Evolutionary conservation across 345 rosid species (phyloP).

Genomic region (Citropsis articulata): DNA sequence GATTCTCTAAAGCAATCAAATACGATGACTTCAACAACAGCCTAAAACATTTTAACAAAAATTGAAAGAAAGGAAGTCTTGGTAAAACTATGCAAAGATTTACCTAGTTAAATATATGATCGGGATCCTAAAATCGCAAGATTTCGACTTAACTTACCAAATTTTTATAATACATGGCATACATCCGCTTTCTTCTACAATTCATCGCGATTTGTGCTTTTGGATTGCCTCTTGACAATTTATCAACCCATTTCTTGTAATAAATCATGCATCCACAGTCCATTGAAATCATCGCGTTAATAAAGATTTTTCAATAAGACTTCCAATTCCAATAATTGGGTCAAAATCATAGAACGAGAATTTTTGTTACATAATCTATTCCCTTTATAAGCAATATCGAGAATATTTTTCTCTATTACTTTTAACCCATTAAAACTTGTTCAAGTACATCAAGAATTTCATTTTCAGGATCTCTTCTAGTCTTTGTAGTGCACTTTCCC

Average conservation of each 20-base stretch:
- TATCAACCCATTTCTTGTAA: slow-evolving; percentile 6
- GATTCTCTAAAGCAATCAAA: not conserved
- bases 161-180: too few relatives aligned
- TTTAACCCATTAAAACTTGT: too few relatives aligned
- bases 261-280: not conserved
- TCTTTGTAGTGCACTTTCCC: too few relatives aligned
- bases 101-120: not conserved
- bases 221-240: too few relatives aligned
- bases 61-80: not conserved
- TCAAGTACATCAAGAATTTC: too few relatives aligned
- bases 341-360: too few relatives aligned
- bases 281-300: not conserved
- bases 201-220: not conserved
- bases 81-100: not conserved
- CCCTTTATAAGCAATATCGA: too few relatives aligned
- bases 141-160: not conserved
- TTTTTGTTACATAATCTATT: too few relatives aligned
- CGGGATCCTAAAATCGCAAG: not conserved
- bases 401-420: too few relatives aligned
- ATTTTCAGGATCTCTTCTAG: too few relatives aligned
- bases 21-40: not conserved
- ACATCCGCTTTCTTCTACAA: not conserved
- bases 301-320: not conserved
- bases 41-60: not conserved
- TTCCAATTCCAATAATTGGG: too few relatives aligned